Evolutionary conservation across 352 stramenopile species (phyloP).

Genomic region (Phytopythium oedochilum): DNA sequence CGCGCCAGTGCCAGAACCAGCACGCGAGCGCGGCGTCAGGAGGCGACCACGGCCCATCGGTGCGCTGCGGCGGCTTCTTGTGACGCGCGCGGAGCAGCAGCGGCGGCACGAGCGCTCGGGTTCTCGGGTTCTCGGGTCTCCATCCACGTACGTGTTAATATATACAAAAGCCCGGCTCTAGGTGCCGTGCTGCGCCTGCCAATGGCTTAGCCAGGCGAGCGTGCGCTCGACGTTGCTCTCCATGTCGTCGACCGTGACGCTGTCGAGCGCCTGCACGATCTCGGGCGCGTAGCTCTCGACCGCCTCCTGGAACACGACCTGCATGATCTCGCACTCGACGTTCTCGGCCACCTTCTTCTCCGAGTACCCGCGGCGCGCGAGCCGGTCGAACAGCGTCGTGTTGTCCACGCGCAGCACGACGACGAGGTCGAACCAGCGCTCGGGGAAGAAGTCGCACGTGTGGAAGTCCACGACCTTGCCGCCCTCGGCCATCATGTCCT

Average conservation of each 20-base stretch:
- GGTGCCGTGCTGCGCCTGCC: slow-evolving; percentile 59
- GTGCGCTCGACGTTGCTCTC: slow-evolving; percentile 93
- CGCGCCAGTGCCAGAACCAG: not conserved
- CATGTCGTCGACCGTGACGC: slow-evolving; percentile 95
- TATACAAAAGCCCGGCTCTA: no score
- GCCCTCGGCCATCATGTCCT: slow-evolving; percentile 87
- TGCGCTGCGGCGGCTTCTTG: slow-evolving; percentile 31
- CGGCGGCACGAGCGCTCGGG: not conserved
- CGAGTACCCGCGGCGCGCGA: slow-evolving; percentile 89
- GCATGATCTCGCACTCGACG: slow-evolving; percentile 98
- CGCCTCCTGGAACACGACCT: slow-evolving; percentile 96
- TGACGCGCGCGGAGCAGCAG: not conserved
- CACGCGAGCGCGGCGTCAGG: not conserved
- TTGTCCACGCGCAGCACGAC: slow-evolving; percentile 90
- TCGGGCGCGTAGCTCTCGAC: slow-evolving; percentile 91
- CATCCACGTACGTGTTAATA: not conserved
- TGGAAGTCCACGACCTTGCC: slow-evolving; percentile 96
- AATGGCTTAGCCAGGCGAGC: slow-evolving; percentile 91
- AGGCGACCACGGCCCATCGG: not conserved
- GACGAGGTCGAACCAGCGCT: slow-evolving; percentile 97
- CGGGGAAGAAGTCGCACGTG: slow-evolving; percentile 97
- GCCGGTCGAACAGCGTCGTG: slow-evolving; percentile 89
- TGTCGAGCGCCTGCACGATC: slow-evolving; percentile 95
- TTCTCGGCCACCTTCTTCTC: slow-evolving; percentile 97
- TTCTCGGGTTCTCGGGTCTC: no score